Evolutionary conservation across 2,329 filamentous ascomycete genomes (phyloP), one percentile per base, ranked within the genome.

Genomic region (Neurospora sp.): DNA sequence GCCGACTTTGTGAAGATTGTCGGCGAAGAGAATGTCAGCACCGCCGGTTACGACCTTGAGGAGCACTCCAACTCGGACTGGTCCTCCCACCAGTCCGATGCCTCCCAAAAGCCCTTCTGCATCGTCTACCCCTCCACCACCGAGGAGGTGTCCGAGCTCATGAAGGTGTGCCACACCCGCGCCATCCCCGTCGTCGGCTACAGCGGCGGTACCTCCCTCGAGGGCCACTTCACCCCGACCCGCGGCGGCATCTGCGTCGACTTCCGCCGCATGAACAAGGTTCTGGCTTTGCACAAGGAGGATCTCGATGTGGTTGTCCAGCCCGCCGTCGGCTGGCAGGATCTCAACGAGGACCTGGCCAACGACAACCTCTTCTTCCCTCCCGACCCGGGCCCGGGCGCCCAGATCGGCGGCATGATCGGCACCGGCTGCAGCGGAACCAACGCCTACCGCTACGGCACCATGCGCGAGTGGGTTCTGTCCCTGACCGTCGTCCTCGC

Each of bases 401-500:
- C 93, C 72, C 92, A 92, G 89, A 97, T 97, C 75, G 93, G 93
- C 70, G 93, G 93, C 69, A 93, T 93, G 91, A 88, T 93, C 40
- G 91, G 90, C 28, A 93, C 91, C 2, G 86, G 86, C 41, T 88
- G 85, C 81, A 87, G 85, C 77, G 93, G 93, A 71, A 97, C 93
- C 15, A 97, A 97, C 78, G 90, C 93, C 17, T 97, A 96, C 82
- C 87, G 93, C 70, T 97, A 97, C 79, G 94, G 93, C 72, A 97
- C 93, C 2, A 97, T 97, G 93, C 89, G 92, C 72, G 93, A 97
- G 78, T 97, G 93, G 93, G 94, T 97, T 12, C 82, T 97, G 28
- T 91, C 88, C 69, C 81, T 97, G 74, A 97, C 93, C 0, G 92
- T 97, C 4, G 93, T 97, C 11, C 85, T 97, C 75, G 93, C 93